Base-by-base conservation (phyloP, 129 eudicot genomes). In the Centrapalus pauciflorus region DNA sequence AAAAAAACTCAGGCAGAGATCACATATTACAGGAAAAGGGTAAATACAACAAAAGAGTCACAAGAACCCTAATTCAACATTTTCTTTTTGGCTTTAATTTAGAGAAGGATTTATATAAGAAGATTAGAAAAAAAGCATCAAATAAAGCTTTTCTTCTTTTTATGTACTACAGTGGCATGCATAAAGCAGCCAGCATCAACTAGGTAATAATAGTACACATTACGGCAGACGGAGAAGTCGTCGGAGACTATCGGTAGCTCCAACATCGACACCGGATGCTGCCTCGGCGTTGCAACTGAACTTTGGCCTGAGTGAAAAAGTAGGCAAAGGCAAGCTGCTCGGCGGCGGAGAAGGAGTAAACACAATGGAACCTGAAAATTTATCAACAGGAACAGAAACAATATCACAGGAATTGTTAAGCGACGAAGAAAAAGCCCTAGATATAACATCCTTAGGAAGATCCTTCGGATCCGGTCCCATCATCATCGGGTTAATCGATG, bases 301-400 rank as follows among this genome's bases (percentile, higher is more conserved):
- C 92, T 90, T 87, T 13, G 89, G 82, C 92, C 95, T 71, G 54
- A 87, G 61, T 29, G 74, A 83, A 82, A 90, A 87, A 76, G 83
- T 87, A 27, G 97, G 97, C 87, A 90, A 72, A 50, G 97, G 97
- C 89, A 90, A 77, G 76, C 97, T 87, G 70, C 97, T 90, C 8
- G 97, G 97, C 17, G 97, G 95, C n/a, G 97, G 97, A 67, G 97
- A 86, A 6, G 79, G 65, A 3, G 78, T 69, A 38, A 76, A 76
- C 40, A 76, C 80, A 37, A 70, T 67, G 1, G 91, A 77, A 33
- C 88, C 85, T 35, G 87, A 79, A 65, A 76, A 84, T 77, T 58
- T 32, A 3, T 69, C 85, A 26, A 57, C 57, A 40, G 57, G 32
- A 34, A 27, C 35, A 66, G 20, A 40, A 55, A 63, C 54, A 64